A percentile compares a stretch with the other conserved stretches of the same genome.
phyloP scores from a whole-genome alignment of 2,329 filamentous ascomycete species.

The Aspergillus ochraceoroseus region DNA sequence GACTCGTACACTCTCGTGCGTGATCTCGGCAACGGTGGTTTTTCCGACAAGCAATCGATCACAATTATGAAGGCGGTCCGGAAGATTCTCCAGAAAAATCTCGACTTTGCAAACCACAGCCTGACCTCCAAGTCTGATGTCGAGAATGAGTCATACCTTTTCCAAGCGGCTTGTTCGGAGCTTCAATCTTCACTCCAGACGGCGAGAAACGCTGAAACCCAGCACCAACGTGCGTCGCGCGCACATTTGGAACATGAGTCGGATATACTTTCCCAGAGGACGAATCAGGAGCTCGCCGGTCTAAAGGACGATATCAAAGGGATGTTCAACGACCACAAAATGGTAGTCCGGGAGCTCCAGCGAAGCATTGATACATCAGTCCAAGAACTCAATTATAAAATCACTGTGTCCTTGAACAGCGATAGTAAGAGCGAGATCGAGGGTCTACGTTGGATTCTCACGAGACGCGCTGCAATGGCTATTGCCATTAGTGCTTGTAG shows the following conservation, averaged over 20 bases:
- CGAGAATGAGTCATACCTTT: conserved; percentile 92
- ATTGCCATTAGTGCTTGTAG: conserved; percentile 51
- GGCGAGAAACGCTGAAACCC: conserved; percentile 68
- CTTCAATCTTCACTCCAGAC: conserved; percentile 81
- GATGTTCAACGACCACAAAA: conserved; percentile 93
- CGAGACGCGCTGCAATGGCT: conserved; percentile 58
- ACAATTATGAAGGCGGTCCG: conserved; percentile 91
- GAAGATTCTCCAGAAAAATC: conserved; percentile 67
- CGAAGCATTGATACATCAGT: conserved; percentile 79
- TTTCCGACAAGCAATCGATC: conserved; percentile 68
- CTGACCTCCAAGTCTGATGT: conserved; percentile 87
- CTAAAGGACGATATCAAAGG: conserved; percentile 90
- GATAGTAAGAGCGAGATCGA: conserved; percentile 92
- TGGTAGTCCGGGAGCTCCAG: conserved; percentile 85
- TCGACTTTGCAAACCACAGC: conserved; percentile 72
- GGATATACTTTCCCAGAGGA: conserved; percentile 80
- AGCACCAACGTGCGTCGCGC: conserved; percentile 75
- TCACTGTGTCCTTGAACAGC: conserved; percentile 81
- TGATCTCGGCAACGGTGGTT: conserved; percentile 67
- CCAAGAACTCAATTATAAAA: conserved; percentile 94
- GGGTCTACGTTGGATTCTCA: conserved; percentile 78
- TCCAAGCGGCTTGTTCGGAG: conserved; percentile 89
- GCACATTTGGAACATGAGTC: conserved; percentile 87
- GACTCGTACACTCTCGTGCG: conserved; percentile 88
- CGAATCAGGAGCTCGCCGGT: conserved; percentile 75